Percentiles rank a stretch among this genome's conserved stretches.
phyloP scores from a whole-genome alignment of 2,329 filamentous ascomycete genomes.

The Trichoderma pleuroti region DNA sequence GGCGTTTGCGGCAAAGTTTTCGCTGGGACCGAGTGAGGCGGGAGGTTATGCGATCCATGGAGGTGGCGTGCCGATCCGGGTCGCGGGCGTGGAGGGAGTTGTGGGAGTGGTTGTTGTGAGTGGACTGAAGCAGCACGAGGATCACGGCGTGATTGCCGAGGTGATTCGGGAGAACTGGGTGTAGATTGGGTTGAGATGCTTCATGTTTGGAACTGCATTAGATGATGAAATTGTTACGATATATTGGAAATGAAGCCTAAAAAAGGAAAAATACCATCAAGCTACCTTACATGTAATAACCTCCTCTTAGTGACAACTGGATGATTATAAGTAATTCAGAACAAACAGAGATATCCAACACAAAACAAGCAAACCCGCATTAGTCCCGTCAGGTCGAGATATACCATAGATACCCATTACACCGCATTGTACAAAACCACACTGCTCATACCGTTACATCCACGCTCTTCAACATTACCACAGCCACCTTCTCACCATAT shows the following conservation, averaged over 20 bases:
- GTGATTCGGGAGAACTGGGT: constrained; percentile 55
- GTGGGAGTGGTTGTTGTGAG: constrained; percentile 73
- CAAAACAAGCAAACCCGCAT: not conserved
- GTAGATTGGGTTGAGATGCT: not conserved
- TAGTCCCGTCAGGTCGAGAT: not conserved
- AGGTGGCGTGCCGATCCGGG: constrained; percentile 69
- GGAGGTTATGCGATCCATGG: constrained; percentile 73
- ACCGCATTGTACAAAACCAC: not conserved
- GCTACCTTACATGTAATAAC: not conserved
- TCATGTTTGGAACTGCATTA: not conserved
- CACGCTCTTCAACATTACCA: not conserved
- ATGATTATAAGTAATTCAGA: not conserved
- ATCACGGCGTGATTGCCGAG: constrained; percentile 73
- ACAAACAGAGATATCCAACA: not conserved
- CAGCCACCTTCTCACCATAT: no score
- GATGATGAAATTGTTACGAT: not conserved
- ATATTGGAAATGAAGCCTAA: not conserved
- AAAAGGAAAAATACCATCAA: not conserved
- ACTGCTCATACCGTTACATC: not conserved
- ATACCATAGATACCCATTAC: not conserved
- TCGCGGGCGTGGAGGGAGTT: constrained; percentile 69
- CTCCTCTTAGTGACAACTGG: not conserved
- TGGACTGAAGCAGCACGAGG: constrained; percentile 72
- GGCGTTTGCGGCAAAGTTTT: constrained; percentile 62
- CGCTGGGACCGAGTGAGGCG: constrained; percentile 53